Percentiles rank a stretch among this genome's conserved stretches.
phyloP scores from a whole-genome alignment of 129 eudicot species.

The Helianthus tuberosus region DNA sequence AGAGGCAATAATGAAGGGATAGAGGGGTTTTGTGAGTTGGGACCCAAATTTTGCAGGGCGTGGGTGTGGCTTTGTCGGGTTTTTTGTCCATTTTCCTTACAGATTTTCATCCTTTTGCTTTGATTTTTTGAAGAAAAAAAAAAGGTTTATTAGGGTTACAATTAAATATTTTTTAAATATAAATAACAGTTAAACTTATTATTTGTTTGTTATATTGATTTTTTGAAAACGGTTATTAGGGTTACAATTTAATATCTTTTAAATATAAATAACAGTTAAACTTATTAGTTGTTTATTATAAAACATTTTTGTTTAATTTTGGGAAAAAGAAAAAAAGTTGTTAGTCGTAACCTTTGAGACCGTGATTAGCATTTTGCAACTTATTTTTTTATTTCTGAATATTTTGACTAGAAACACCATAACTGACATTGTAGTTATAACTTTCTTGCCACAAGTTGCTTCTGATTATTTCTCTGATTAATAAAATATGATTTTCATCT shows the following conservation, averaged over 20 bases:
- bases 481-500: too few species aligned
- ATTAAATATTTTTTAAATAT: background rate
- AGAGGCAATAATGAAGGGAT: conserved; percentile 30
- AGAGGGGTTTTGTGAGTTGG: conserved; percentile 28
- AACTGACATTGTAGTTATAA: too few species aligned
- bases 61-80: conserved; percentile 34
- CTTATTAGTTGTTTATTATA: too few species aligned
- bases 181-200: background rate
- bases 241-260: background rate
- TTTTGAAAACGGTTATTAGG: background rate
- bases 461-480: too few species aligned
- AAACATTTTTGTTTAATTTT: too few species aligned
- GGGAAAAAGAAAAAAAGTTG: too few species aligned
- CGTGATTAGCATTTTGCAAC: too few species aligned
- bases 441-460: too few species aligned
- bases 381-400: too few species aligned
- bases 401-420: too few species aligned
- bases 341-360: too few species aligned
- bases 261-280: background rate
- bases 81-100: conserved; percentile 28
- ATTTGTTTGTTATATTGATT: too few species aligned
- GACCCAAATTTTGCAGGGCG: conserved; percentile 35
- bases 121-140: background rate
- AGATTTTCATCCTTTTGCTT: conserved; percentile 10
- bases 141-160: background rate